These are phyloP conservation scores for Quercus glauca DNA, from an alignment of 306 rosid genomes.

Conservation along the genomic window DNA sequence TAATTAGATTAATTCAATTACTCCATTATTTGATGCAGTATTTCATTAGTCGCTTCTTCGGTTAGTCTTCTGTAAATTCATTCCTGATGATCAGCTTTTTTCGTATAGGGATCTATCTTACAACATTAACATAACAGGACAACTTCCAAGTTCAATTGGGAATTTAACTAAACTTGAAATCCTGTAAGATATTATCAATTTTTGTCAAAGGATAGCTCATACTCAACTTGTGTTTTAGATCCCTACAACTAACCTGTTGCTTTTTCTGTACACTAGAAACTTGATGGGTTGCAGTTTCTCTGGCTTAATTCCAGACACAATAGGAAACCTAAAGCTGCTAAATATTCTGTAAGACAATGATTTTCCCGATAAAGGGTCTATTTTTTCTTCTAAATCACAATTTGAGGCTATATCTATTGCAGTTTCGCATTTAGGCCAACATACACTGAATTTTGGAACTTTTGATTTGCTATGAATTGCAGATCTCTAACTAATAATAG, in stretches of 20 bases:
- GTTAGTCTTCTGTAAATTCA: not conserved
- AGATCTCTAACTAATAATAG: slow-evolving; percentile 43
- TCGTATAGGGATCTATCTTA: not conserved
- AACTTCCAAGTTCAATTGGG: not conserved
- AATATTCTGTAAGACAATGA: not conserved
- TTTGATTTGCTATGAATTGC: not conserved
- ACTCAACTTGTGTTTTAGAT: not conserved
- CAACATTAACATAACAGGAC: not conserved
- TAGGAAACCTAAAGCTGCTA: not conserved
- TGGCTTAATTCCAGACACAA: not conserved
- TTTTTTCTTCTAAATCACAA: not conserved
- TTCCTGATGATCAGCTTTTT: not conserved
- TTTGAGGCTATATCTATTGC: not conserved
- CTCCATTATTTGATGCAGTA: not conserved
- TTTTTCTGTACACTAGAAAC: not conserved
- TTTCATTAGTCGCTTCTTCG: not conserved
- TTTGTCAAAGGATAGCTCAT: not conserved
- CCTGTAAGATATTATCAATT: not conserved
- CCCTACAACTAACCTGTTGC: not conserved
- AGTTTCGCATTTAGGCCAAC: not conserved
- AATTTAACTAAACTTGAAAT: not conserved
- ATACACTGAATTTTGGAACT: not conserved
- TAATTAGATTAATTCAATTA: not conserved
- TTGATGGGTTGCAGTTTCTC: not conserved
- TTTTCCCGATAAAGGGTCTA: not conserved